Evolutionary conservation across 1,284 basidiomycete genomes (phyloP), one percentile per base, ranked within the genome.

Genomic region (Rhodotorula sp.): DNA sequence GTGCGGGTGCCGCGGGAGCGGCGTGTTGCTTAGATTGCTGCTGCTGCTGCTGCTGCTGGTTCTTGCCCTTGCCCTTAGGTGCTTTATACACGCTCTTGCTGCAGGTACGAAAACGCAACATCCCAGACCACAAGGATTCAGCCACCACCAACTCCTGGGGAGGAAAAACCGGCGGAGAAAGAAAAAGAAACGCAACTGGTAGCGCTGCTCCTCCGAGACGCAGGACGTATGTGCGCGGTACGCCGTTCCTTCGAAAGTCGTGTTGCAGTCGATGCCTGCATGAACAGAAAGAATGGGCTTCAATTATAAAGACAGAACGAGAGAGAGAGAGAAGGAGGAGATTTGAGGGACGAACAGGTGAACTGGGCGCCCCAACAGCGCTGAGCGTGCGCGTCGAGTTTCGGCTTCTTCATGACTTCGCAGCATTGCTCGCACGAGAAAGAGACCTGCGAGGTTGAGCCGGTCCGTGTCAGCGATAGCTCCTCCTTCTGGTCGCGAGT

Each of bases 371-470:
- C 82, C 79, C 83, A 81, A 77, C 89, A 83, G 16, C 82, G 51
- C 21, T 62, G 52, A 18, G 74, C 71, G 79, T 91, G 91, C 77
- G 87, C 85, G 79, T 92, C 90, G 6, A 93, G 86, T 81, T 94
- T 93, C 14, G 93, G 93, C 80, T 96, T 96, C 82, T 93, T 96
- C 52, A 95, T 88, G 14, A 91, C 89, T 77, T 95, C 93, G 64
- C 86, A 84, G 81, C 93, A 94, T 52, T 84, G 84, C 76, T 87
- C 86, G 77, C 86, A 87, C 5, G 47, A 60, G 59, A 72, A 72
- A 23, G 64, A 67, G 58, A 72, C 71, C 71, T 67, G 63, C 6
- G 26, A 23, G 15, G 16, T 6, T 10, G 10, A 18, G 29, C 5
- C 16, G 2, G 39, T 29, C 20, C 1, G 29, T 34, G 46, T 8